phyloP scores from a whole-genome alignment of 352 stramenopile genomes.

The Phytopythium chamaehyphon region DNA sequence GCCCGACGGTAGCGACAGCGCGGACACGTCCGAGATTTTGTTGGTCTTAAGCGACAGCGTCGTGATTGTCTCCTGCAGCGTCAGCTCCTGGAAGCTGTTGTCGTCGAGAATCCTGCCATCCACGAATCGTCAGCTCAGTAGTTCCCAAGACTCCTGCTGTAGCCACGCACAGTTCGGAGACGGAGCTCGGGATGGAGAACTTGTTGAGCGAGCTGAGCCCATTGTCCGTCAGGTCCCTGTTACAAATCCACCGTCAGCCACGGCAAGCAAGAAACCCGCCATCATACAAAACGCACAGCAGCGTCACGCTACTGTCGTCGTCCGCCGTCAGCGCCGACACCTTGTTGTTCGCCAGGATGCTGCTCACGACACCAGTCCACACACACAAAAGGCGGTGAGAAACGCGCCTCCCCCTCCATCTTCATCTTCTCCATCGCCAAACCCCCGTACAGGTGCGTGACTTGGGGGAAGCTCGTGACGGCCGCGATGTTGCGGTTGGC shows the following conservation, averaged over 20 bases:
- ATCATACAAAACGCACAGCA: not conserved
- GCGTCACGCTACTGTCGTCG: not conserved
- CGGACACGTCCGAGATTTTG: not conserved
- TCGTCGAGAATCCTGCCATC: conserved; percentile 6
- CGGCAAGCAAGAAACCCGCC: not conserved
- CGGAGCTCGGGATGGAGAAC: conserved; percentile 1
- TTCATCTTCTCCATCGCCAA: too few species aligned
- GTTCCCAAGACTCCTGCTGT: not conserved
- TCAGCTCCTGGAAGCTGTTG: conserved; percentile 3
- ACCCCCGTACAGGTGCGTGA: conserved; percentile 2
- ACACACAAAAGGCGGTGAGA: not conserved
- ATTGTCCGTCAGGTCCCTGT: conserved; percentile 1
- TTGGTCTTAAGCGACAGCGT: conserved; percentile 3
- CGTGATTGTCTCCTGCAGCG: not conserved
- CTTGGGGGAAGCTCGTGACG: conserved; percentile 2
- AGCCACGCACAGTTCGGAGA: not conserved
- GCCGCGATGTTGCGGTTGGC: not conserved
- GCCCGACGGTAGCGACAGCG: conserved; percentile 4
- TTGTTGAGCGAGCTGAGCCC: not conserved
- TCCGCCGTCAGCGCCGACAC: not conserved
- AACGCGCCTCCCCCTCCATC: not conserved
- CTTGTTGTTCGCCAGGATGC: conserved; percentile 3
- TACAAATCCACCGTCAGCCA: not conserved
- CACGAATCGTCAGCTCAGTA: not conserved
- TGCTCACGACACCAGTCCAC: not conserved